These are phyloP conservation scores for Sporisorium scitamineum DNA, from an alignment of 1,284 basidiomycete species.

Conservation along the genomic window DNA sequence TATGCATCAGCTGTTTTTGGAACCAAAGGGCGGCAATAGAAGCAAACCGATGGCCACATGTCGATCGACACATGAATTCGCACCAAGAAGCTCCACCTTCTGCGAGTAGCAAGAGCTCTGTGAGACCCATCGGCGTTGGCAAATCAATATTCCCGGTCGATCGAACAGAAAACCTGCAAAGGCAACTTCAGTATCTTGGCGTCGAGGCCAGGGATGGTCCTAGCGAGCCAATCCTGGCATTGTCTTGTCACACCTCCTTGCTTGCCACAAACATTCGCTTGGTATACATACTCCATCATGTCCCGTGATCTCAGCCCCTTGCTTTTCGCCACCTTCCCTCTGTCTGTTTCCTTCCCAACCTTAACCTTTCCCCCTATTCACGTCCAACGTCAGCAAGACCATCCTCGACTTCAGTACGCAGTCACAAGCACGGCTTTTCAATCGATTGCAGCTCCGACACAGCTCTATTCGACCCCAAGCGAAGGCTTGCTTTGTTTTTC, in stretches of 20 bases:
- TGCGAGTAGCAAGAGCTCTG: background rate
- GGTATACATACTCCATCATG: background rate
- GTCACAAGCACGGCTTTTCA: background rate
- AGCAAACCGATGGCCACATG: background rate
- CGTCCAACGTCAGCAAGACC: too few species aligned
- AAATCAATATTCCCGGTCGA: too few species aligned
- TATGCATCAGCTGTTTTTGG: background rate
- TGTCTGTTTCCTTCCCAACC: background rate
- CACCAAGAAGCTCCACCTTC: background rate
- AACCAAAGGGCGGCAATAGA: background rate
- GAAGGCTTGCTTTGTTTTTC: background rate
- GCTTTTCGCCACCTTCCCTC: conserved; percentile 3
- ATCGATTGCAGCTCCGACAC: background rate
- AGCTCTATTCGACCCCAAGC: background rate
- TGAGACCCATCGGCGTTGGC: background rate
- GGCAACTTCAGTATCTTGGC: too few species aligned
- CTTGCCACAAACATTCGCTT: conserved; percentile 25
- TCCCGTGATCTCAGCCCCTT: conserved; percentile 21
- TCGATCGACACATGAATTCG: conserved; percentile 5
- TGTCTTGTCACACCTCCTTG: conserved; percentile 13
- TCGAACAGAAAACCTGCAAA: too few species aligned
- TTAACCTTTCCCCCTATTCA: background rate
- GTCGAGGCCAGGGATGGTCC: background rate
- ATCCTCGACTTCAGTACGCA: too few species aligned
- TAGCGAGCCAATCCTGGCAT: conserved; percentile 12